These are phyloP conservation scores for Microbotryum saponariae DNA, from an alignment of 1,284 basidiomycete genomes.

Conservation along the genomic window DNA sequence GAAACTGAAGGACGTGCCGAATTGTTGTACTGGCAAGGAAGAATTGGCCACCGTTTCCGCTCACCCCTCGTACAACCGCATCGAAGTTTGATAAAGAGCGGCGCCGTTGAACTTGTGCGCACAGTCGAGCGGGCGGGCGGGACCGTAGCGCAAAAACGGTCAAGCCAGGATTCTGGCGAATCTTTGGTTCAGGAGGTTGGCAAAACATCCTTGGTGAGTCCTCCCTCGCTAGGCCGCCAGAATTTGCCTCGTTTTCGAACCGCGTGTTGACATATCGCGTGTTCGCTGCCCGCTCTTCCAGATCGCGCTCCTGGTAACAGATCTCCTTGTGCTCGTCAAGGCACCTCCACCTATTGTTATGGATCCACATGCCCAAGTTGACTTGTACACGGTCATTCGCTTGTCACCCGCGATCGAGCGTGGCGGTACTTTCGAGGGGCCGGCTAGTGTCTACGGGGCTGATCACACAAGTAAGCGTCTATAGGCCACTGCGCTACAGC, in stretches of 20 bases:
- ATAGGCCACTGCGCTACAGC: slow-evolving; percentile 11
- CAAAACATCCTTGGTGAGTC: slow-evolving; percentile 1
- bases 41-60: slow-evolving; percentile 83
- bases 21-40: slow-evolving; percentile 66
- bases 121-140: slow-evolving; percentile 72
- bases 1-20: slow-evolving; percentile 82
- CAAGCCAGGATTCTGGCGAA: background rate
- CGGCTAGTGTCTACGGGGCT: slow-evolving; percentile 10
- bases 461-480: slow-evolving; percentile 16
- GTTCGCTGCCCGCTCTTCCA: background rate
- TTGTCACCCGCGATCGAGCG: slow-evolving; percentile 44
- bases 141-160: slow-evolving; percentile 47
- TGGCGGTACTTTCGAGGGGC: background rate
- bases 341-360: slow-evolving; percentile 59
- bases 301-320: slow-evolving; percentile 68
- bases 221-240: background rate
- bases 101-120: slow-evolving; percentile 26
- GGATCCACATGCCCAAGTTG: slow-evolving; percentile 63
- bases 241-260: slow-evolving; percentile 11
- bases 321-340: slow-evolving; percentile 79
- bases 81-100: slow-evolving; percentile 53
- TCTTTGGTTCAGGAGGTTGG: background rate
- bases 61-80: slow-evolving; percentile 97
- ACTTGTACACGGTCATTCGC: slow-evolving; percentile 84
- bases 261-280: slow-evolving; percentile 7